These are phyloP conservation scores for Liriodendron chinense DNA, from an alignment of 164 flowering plant species.

Conservation along the genomic window DNA sequence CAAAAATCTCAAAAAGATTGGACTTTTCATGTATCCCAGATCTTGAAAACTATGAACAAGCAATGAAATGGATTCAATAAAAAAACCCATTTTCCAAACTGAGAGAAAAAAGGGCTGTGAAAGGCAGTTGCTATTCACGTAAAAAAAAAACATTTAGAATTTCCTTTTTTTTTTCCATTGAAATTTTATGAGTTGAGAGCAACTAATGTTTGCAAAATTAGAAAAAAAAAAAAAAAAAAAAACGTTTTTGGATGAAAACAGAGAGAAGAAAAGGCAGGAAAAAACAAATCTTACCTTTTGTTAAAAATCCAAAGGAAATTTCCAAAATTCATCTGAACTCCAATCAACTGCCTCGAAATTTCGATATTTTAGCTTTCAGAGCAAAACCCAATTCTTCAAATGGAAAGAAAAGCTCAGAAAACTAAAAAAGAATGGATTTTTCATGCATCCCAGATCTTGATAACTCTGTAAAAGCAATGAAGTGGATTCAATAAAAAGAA, in stretches of 20 bases:
- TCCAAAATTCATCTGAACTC: background rate
- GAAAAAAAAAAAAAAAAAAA: no score
- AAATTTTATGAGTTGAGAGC: no score
- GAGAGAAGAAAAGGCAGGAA: no score
- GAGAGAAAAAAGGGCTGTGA: background rate
- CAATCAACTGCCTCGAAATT: no score
- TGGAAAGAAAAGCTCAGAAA: background rate
- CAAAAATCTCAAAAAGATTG: background rate
- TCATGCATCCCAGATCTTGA: background rate
- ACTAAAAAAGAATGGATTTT: background rate
- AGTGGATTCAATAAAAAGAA: background rate
- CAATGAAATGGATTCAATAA: background rate
- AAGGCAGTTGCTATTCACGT: no score
- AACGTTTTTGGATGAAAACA: no score
- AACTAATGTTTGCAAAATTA: no score
- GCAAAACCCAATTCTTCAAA: background rate
- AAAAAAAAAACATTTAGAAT: no score
- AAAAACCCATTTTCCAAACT: constrained; percentile 3
- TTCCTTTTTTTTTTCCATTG: no score
- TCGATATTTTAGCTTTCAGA: no score
- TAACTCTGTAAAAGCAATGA: background rate
- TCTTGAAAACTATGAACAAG: background rate
- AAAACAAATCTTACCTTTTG: background rate
- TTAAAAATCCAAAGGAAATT: background rate
- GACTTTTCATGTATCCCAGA: background rate